Base-by-base conservation (phyloP, 208 protist species). In the Naegleria lovaniensis region DNA sequence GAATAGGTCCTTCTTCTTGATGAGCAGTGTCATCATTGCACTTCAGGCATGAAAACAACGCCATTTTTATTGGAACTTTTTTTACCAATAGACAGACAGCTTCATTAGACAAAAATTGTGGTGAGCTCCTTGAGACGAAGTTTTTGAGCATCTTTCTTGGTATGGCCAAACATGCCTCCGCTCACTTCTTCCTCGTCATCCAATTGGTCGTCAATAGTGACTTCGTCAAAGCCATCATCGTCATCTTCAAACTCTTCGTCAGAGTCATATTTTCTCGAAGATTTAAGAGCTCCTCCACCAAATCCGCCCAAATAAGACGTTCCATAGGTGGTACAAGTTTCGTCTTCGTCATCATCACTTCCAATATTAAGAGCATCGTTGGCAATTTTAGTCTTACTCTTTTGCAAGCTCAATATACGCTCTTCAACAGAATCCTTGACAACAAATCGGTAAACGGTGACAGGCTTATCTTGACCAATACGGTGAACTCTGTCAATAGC, bases 401-500 rank as follows among this genome's bases (percentile, higher is more conserved):
- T 95, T 90, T 96, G 97, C 48, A 98, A 96, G 33, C 96, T 94
- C 90, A 96, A 95, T 90, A 98, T 98, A 88, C 97, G 97, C 89
- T 98, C 95, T 92, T 99, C 97, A 88, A 98, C 97, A 0, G 96
- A 97, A 91, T 97, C 95, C 2, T 95, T 91, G 88, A 97, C 97
- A 76, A 99, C 96, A 85, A 98, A 97, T 36, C 96, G 94, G 29
- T 94, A 95, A 38, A 98, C 96, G 85, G 94, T 93, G 13, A 99
- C 97, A 38, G 95, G 94, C 89, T 97, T 97, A 88, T 93, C 97
- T 92, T 99, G 97, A 0, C 97, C 97, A 88, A 99, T 98, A 48
- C 97, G 94, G 92, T 98, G 98, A 89, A 97, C 97, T 15, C 97
- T 95, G 92, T 98, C 96, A 55, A 98, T 96, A 0, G 97, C 97